Percentiles rank a stretch among this genome's conserved stretches.
Conservation (phyloP, 2,329 filamentous ascomycete species). For the Colletotrichum agaves region DNA sequence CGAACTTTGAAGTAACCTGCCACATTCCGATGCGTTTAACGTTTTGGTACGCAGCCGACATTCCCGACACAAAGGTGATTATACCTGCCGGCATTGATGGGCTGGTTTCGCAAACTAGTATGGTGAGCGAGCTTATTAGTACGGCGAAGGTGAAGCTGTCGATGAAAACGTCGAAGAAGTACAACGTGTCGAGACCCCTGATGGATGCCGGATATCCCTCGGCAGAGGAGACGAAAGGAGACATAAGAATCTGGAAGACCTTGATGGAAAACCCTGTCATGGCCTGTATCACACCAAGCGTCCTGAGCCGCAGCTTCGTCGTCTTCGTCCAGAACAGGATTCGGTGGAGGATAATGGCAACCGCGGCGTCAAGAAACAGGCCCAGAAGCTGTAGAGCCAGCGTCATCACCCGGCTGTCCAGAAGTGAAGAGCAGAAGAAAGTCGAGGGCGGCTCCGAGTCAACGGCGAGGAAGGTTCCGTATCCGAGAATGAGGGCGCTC, state of each 20-base stretch:
- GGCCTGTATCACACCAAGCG: conserved; percentile 55
- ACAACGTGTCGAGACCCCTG: conserved; percentile 55
- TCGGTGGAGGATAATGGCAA: conserved; percentile 62
- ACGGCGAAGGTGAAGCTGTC: conserved; percentile 59
- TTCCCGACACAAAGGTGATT: conserved; percentile 56
- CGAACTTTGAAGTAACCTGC: conserved; percentile 52
- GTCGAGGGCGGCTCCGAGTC: conserved; percentile 57
- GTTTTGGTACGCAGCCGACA: conserved; percentile 49
- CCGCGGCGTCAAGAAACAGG: conserved; percentile 57
- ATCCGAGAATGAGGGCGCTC: conserved; percentile 52
- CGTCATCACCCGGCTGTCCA: conserved; percentile 52
- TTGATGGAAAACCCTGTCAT: conserved; percentile 52
- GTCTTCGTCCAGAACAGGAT: conserved; percentile 62
- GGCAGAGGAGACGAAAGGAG: conserved; percentile 43
- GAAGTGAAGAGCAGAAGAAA: conserved; percentile 59
- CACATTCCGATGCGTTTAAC: conserved; percentile 56
- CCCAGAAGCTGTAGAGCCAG: conserved; percentile 57
- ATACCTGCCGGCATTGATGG: conserved; percentile 55
- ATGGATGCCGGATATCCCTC: conserved; percentile 39
- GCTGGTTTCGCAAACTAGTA: conserved; percentile 60
- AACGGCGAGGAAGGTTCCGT: conserved; percentile 54
- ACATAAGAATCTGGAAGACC: conserved; percentile 49
- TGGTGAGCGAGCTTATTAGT: conserved; percentile 55
- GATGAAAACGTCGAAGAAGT: conserved; percentile 59
- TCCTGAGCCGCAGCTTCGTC: conserved; percentile 57